Conservation (phyloP, 352 stramenopile species). For the Phytophthora capsici region DNA sequence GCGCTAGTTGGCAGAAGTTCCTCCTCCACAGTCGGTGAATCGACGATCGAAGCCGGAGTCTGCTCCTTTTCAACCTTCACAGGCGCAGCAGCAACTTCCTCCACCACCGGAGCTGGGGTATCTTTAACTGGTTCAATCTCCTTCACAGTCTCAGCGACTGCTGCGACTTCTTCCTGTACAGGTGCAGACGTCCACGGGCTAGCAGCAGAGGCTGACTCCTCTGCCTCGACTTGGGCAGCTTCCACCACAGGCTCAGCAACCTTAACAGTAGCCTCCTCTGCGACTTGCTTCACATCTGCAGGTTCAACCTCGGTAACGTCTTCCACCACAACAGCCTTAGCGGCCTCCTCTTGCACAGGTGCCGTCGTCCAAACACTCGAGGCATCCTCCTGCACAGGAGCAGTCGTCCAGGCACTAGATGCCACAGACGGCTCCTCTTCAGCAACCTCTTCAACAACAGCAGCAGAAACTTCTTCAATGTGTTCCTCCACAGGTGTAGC, state of each 20-base stretch:
- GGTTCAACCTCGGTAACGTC: neutral
- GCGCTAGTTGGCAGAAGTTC: slow-evolving; percentile 12
- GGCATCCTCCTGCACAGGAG: slow-evolving; percentile 12
- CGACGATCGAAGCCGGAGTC: neutral
- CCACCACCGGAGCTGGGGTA: neutral
- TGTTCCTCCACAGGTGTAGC: slow-evolving; percentile 2
- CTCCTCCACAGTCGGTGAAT: slow-evolving; percentile 11
- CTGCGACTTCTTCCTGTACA: slow-evolving; percentile 17
- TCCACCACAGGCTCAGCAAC: neutral
- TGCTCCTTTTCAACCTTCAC: neutral
- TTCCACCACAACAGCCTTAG: neutral
- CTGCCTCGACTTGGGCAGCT: neutral
- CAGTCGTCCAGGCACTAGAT: slow-evolving; percentile 22
- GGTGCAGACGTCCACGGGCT: slow-evolving; percentile 22
- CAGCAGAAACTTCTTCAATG: slow-evolving; percentile 4
- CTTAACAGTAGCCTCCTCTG: neutral
- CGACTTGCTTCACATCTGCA: neutral
- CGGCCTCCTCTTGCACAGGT: slow-evolving; percentile 21
- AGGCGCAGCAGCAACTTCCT: neutral
- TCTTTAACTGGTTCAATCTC: neutral
- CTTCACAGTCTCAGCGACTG: neutral
- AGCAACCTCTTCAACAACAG: slow-evolving; percentile 22
- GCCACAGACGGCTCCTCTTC: slow-evolving; percentile 11
- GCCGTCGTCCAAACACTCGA: slow-evolving; percentile 40
- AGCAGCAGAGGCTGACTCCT: neutral